Evolutionary conservation across 345 rosid genomes (phyloP), one percentile per base, ranked within the genome.

Genomic region (Mangifera indica): DNA sequence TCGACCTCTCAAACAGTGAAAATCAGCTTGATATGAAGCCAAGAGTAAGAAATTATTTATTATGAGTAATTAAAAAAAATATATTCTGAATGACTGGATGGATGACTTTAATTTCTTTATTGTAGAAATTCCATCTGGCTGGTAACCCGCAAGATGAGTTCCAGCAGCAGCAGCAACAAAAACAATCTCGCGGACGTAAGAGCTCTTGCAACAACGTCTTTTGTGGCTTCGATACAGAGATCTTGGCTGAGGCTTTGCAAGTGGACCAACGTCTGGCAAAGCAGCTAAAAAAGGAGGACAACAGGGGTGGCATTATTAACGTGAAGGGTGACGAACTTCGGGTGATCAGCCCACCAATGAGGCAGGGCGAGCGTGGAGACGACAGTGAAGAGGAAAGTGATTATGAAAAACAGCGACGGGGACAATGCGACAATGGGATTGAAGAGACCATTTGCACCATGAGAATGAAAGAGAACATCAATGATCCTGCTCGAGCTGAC

Each of bases 391-490:
- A 42, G 71, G 70, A 66, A 63, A 70, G 73, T 40, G 79, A 80
- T 49, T 67, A 74, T 15, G 77, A 72, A 45, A 12, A 37, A 46
- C 45, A 56, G 22, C 13, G 37, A 74, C 9, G 66, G 59, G 78
- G 72, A 34, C 66, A 29, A 3, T 3, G 60, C n/a, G 71, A 5
- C n/a, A 91, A 91, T 60, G 98, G 95, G 54, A 20, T 87, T 46
- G 97, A 90, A 69, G 97, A 93, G 84, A 91, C 95, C 25, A 29
- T 85, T 64, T 92, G 95, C 87, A 67, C 82, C 75, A 76, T 88
- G 88, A 87, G 82, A 70, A 55, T 84, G 14, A 76, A 52, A 66
- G 91, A 86, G 77, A 87, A 88, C 86, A 84, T 92, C 18, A 91
- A 79, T 7, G 80, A 88, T 58, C 92, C 90, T 0, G 63, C 86